phyloP scores from a whole-genome alignment of 495 filamentous ascomycete genomes.

The Amniculicola lignicola region DNA sequence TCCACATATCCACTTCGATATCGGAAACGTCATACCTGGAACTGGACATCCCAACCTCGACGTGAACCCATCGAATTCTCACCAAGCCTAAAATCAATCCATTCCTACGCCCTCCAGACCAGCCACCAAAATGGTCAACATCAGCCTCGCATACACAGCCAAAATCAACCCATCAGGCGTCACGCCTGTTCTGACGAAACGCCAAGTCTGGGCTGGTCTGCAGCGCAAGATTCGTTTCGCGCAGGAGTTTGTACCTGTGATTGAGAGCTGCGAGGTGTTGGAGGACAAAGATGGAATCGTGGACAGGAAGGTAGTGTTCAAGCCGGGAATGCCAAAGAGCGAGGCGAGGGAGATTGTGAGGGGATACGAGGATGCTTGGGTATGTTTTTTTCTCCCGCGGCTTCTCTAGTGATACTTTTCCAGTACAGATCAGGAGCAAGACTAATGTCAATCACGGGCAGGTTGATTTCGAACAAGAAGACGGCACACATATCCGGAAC shows the following conservation, averaged over 20 bases:
- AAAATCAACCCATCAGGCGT: conserved; percentile 51
- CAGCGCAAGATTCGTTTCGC: conserved; percentile 51
- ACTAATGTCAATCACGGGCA: no score
- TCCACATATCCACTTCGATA: no score
- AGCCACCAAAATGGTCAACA: conserved; percentile 36
- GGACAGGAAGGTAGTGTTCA: conserved; percentile 17
- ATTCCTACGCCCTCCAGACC: no score
- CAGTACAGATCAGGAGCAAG: no score
- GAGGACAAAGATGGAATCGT: conserved; percentile 38
- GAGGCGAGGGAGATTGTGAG: conserved; percentile 30
- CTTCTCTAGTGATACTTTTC: no score
- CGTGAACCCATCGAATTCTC: no score
- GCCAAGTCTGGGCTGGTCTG: conserved; percentile 53
- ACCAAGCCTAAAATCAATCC: no score
- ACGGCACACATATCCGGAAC: conserved; percentile 46
- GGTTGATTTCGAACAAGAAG: conserved; percentile 41
- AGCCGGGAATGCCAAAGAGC: conserved; percentile 8
- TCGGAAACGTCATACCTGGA: no score
- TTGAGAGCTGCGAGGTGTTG: conserved; percentile 45
- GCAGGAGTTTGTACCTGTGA: conserved; percentile 52
- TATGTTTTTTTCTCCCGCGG: no score
- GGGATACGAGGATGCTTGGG: conserved; percentile 33
- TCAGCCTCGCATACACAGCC: conserved; percentile 51
- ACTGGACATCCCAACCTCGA: no score
- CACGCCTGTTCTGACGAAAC: conserved; percentile 43